Percentiles rank a stretch among this genome's conserved stretches.
These are phyloP conservation scores for Amanita molliuscula DNA, from an alignment of 768 basidiomycete species.

Conservation along the genomic window DNA sequence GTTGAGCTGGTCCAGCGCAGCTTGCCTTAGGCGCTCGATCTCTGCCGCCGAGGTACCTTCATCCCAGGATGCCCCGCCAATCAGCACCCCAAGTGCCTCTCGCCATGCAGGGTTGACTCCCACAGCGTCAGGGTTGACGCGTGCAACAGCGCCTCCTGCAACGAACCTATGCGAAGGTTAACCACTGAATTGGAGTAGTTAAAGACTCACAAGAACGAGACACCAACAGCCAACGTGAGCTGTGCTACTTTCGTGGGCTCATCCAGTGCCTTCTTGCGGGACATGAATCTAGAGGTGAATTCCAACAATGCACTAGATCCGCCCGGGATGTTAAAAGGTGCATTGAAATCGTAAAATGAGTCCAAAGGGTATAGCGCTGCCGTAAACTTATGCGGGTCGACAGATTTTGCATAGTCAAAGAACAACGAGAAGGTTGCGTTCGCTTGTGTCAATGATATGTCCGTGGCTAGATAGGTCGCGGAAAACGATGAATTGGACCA, in stretches of 20 bases:
- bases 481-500: constrained; percentile 10
- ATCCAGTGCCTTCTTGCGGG: not conserved
- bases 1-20: not conserved
- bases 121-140: not conserved
- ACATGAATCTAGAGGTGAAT: not conserved
- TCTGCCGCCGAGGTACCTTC: not conserved
- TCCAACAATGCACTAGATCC: not conserved
- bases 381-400: too few species aligned
- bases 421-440: not conserved
- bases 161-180: not conserved
- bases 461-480: constrained; percentile 13
- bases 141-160: not conserved
- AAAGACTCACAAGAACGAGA: too few species aligned
- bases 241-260: too few species aligned
- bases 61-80: not conserved
- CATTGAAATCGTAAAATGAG: too few species aligned
- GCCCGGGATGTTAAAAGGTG: not conserved
- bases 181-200: too few species aligned
- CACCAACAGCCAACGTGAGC: too few species aligned
- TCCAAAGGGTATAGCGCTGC: too few species aligned
- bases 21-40: not conserved
- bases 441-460: not conserved
- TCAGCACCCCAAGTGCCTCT: not conserved
- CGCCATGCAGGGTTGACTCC: not conserved
- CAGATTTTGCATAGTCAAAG: not conserved